Conservation (phyloP, 108 stramenopile species). For the Nitzschia sp. region DNA sequence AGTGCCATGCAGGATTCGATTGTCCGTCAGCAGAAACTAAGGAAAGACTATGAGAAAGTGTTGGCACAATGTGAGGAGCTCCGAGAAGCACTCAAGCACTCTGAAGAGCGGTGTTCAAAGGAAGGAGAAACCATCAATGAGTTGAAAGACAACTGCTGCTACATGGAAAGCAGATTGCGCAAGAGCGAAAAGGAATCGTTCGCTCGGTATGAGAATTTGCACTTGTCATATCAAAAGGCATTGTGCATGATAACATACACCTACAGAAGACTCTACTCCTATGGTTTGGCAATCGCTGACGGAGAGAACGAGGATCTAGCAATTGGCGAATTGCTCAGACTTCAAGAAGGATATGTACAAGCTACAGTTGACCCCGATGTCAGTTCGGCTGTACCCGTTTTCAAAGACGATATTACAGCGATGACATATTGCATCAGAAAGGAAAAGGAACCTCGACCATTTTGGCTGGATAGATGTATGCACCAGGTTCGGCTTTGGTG, state of each 20-base stretch:
- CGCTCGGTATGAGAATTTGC: not conserved
- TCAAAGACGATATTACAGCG: not conserved
- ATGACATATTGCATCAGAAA: not conserved
- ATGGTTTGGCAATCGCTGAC: too few relatives aligned
- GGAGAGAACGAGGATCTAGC: too few relatives aligned
- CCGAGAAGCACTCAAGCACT: not conserved
- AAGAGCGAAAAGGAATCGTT: not conserved
- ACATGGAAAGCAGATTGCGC: constrained; percentile 4
- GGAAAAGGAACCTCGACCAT: not conserved
- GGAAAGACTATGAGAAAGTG: constrained; percentile 4
- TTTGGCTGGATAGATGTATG: constrained; percentile 3
- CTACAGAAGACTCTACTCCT: too few relatives aligned
- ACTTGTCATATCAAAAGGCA: constrained; percentile 12
- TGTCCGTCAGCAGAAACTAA: constrained; percentile 2
- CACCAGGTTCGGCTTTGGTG: not conserved
- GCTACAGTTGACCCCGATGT: too few relatives aligned
- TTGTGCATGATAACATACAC: not conserved
- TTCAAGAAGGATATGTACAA: too few relatives aligned
- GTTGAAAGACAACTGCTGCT: constrained; percentile 7
- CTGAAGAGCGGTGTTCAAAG: not conserved
- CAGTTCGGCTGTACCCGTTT: not conserved
- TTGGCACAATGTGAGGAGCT: constrained; percentile 1
- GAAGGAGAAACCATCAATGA: not conserved
- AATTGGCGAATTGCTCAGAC: too few relatives aligned
- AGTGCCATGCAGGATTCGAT: not conserved